Evolutionary conservation across 225 moss, liverwort and hornwort genomes (phyloP), one percentile per base, ranked within the genome.

Genomic region (Straminergon stramineum): DNA sequence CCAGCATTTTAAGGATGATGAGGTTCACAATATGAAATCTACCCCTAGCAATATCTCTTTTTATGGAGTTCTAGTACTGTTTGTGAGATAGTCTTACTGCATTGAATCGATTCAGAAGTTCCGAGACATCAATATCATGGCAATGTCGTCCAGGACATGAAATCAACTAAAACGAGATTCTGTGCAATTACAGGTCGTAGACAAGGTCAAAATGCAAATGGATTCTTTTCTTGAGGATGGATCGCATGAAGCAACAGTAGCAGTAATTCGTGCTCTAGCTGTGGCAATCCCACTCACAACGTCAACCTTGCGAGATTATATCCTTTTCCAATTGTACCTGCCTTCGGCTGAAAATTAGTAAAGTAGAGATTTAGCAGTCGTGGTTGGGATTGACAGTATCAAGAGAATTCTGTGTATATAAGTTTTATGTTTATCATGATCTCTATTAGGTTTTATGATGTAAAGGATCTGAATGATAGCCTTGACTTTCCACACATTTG

Each of bases 161-260:
- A 85, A 75, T 66, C 60, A 35, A 75, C 66, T 82, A 55, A 84
- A 86, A 48, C 82, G 71, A 74, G 79, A 56, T 87, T 89, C 71
- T 85, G 51, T 88, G 62, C 84, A 81, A 86, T n/a, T 90, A 75
- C 93, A 96, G 96, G 95, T 97, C 32, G 96, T 97, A 80, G 99
- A 99, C 89, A 99, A 99, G 90, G 97, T 99, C 51, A 95, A 96
- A 88, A 97, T 99, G 88, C 99, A 99, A 90, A 97, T 99, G 97
- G 99, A 99, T 92, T 95, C 97, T 11, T 99, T 99, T 89, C 91
- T 99, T 65, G 99, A 99, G 80, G 99, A 99, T 91, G 99, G 99
- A 74, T 97, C 97, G 56, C 99, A 97, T 89, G 99, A 99, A 94
- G 95, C 96, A 61, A 97, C 96, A 66, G 93, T 99, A 66, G 95